Conservation (phyloP, 2,329 filamentous ascomycete genomes). For the Zelopaecilomyces penicillatus region DNA sequence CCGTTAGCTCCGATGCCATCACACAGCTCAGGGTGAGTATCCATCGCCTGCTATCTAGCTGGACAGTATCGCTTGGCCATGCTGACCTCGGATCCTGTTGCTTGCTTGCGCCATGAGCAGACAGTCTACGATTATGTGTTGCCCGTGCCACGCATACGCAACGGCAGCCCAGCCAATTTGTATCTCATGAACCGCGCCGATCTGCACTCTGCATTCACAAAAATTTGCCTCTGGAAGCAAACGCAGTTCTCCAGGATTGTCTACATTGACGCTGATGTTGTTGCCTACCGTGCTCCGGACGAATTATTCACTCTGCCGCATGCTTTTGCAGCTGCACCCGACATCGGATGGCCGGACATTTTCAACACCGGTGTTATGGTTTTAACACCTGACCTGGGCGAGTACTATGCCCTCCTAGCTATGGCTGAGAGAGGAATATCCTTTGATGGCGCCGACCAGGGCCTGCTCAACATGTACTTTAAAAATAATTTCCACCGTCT, state of each 20-base stretch:
- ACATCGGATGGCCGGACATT: slow-evolving; percentile 95
- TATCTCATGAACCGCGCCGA: slow-evolving; percentile 87
- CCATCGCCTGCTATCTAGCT: not conserved
- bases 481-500: slow-evolving; percentile 74
- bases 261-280: slow-evolving; percentile 88
- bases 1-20: slow-evolving; percentile 65
- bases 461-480: slow-evolving; percentile 91
- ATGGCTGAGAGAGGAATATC: slow-evolving; percentile 82
- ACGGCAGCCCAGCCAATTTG: slow-evolving; percentile 70
- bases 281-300: slow-evolving; percentile 84
- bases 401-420: slow-evolving; percentile 76
- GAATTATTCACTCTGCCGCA: slow-evolving; percentile 69
- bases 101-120: slow-evolving; percentile 31
- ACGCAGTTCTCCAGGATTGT: slow-evolving; percentile 86
- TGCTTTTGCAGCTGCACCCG: slow-evolving; percentile 66
- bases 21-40: slow-evolving; percentile 63
- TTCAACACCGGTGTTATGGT: slow-evolving; percentile 99
- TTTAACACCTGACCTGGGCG: slow-evolving; percentile 73
- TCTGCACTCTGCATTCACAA: slow-evolving; percentile 88
- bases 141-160: slow-evolving; percentile 71
- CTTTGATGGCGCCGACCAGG: slow-evolving; percentile 96
- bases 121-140: slow-evolving; percentile 82
- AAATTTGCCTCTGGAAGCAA: slow-evolving; percentile 89
- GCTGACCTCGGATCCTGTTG: not conserved
- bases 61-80: not conserved